A percentile compares a stretch with the other conserved stretches of the same genome.
These are phyloP conservation scores for Cladosporium sp. DNA, from an alignment of 2,329 filamentous ascomycete genomes.

Conservation along the genomic window DNA sequence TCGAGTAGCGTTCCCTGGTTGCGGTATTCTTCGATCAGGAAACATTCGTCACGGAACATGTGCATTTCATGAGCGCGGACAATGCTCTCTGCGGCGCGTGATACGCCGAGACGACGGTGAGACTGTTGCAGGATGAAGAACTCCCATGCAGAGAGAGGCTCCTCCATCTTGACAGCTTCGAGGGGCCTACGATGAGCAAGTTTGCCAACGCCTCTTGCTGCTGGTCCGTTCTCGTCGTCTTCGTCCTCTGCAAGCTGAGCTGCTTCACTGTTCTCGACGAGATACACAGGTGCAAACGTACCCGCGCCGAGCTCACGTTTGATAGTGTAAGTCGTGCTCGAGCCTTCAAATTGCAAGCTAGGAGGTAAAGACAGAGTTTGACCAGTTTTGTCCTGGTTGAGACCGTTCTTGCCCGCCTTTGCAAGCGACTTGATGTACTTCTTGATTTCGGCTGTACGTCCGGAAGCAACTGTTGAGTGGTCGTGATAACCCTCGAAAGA, in stretches of 20 bases:
- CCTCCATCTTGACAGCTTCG: slow-evolving; percentile 93
- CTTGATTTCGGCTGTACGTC: slow-evolving; percentile 70
- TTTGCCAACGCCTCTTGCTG: slow-evolving; percentile 52
- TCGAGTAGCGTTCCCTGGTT: slow-evolving; percentile 93
- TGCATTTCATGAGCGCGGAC: slow-evolving; percentile 87
- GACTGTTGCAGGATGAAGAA: slow-evolving; percentile 91
- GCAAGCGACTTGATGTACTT: slow-evolving; percentile 69
- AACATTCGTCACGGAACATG: slow-evolving; percentile 84
- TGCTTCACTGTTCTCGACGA: slow-evolving; percentile 62
- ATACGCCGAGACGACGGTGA: slow-evolving; percentile 67
- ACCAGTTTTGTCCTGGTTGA: slow-evolving; percentile 57
- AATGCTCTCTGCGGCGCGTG: slow-evolving; percentile 69
- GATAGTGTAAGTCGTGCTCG: slow-evolving; percentile 66
- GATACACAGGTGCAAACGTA: slow-evolving; percentile 92
- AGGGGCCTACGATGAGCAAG: slow-evolving; percentile 56
- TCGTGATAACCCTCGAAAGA: slow-evolving; percentile 79
- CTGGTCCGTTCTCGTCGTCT: slow-evolving; percentile 41
- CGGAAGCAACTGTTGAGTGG: slow-evolving; percentile 59
- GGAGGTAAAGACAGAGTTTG: slow-evolving; percentile 58
- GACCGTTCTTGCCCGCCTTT: slow-evolving; percentile 52
- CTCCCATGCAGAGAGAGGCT: slow-evolving; percentile 85
- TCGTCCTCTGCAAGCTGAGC: slow-evolving; percentile 33
- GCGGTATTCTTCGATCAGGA: slow-evolving; percentile 81
- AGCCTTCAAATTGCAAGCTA: slow-evolving; percentile 63
- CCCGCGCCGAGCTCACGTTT: slow-evolving; percentile 86